Conservation (phyloP, 352 stramenopile species). For the Vaucheria bursata region DNA sequence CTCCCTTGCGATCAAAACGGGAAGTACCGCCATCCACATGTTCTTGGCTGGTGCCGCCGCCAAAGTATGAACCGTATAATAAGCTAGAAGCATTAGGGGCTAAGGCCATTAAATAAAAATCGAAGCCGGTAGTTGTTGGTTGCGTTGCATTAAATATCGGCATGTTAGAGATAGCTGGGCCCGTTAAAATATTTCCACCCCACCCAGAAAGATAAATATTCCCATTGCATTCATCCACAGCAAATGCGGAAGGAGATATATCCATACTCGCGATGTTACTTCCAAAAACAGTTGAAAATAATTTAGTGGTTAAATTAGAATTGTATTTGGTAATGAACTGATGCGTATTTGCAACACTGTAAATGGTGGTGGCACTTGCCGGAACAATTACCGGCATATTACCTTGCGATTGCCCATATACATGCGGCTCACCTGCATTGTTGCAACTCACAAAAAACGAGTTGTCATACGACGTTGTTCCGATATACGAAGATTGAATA, state of each 20-base stretch:
- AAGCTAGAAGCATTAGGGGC: neutral
- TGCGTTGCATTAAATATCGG: neutral
- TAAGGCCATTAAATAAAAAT: neutral
- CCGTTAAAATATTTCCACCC: neutral
- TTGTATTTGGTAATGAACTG: neutral
- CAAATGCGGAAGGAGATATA: neutral
- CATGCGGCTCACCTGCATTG: neutral
- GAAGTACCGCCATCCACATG: neutral
- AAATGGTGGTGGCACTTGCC: neutral
- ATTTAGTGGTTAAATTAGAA: neutral
- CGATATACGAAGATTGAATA: neutral
- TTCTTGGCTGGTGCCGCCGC: neutral
- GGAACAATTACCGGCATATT: neutral
- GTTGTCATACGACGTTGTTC: neutral
- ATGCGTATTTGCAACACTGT: neutral
- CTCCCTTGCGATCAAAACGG: neutral
- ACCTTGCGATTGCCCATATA: neutral
- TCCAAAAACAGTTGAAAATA: neutral
- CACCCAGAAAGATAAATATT: neutral
- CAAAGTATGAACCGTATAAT: neutral
- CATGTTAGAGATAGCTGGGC: too few species aligned
- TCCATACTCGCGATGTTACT: neutral
- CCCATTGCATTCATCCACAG: neutral
- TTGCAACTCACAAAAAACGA: neutral
- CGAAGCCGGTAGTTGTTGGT: neutral